Conservation (phyloP, 164 flowering plant genomes). For the Kingdonia uniflora region DNA sequence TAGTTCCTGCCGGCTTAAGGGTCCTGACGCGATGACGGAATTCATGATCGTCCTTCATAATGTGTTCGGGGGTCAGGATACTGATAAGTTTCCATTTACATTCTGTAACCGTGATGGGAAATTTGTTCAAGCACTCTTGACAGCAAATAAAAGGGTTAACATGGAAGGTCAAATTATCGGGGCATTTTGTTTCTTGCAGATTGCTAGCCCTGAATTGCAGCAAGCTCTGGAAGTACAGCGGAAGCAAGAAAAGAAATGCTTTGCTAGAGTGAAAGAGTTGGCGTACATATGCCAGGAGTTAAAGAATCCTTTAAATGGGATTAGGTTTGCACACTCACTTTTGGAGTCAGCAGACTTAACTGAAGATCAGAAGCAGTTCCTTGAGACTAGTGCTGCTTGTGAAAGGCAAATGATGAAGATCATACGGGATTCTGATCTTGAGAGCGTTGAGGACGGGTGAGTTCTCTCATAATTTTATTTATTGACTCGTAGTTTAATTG, state of each 20-base stretch:
- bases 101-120: constrained; percentile 69
- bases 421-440: constrained; percentile 54
- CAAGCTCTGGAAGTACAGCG: constrained; percentile 68
- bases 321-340: constrained; percentile 70
- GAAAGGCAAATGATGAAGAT: constrained; percentile 87
- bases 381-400: constrained; percentile 90
- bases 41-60: constrained; percentile 86
- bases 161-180: constrained; percentile 74
- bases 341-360: constrained; percentile 63
- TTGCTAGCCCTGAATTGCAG: constrained; percentile 83
- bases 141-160: constrained; percentile 84
- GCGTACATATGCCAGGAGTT: constrained; percentile 89
- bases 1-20: constrained; percentile 76
- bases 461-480: constrained; percentile 11
- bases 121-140: constrained; percentile 75
- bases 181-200: constrained; percentile 92
- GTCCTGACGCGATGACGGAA: constrained; percentile 80
- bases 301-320: constrained; percentile 79
- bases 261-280: constrained; percentile 74
- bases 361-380: constrained; percentile 86
- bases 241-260: constrained; percentile 59
- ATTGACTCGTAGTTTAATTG: too few relatives aligned
- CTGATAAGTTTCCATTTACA: constrained; percentile 66
- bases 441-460: constrained; percentile 76
- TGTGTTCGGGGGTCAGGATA: constrained; percentile 81